Conservation (phyloP, 139 green algal species). For the Axilococcus clingmanii region DNA sequence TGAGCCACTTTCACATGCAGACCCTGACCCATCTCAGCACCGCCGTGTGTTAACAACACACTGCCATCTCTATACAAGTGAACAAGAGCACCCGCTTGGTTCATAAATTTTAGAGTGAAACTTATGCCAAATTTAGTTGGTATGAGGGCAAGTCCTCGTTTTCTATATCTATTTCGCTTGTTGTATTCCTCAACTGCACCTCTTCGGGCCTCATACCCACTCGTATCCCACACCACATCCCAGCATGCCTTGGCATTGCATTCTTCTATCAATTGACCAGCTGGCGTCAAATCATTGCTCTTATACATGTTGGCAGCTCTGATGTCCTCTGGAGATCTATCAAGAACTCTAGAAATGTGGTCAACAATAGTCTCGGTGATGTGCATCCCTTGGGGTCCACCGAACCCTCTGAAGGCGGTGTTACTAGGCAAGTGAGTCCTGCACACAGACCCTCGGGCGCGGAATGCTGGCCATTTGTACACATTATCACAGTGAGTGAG, state of each 20-base stretch:
- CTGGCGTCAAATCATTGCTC: constrained; percentile 73
- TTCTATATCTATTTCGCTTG: constrained; percentile 49
- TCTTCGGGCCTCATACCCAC: constrained; percentile 19
- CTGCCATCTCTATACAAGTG: constrained; percentile 92
- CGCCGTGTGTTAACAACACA: constrained; percentile 88
- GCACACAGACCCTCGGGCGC: constrained; percentile 47
- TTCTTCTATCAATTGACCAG: constrained; percentile 54
- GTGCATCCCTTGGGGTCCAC: constrained; percentile 83
- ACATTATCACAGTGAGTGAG: constrained; percentile 63
- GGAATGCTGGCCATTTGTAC: constrained; percentile 66
- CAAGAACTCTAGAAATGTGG: constrained; percentile 38
- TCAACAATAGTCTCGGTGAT: constrained; percentile 80
- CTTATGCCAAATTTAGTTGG: constrained; percentile 97
- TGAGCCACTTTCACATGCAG: constrained; percentile 96
- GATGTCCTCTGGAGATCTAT: constrained; percentile 22
- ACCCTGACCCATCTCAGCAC: constrained; percentile 97
- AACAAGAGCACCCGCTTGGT: constrained; percentile 82
- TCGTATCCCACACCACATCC: constrained; percentile 29
- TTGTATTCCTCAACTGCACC: constrained; percentile 54
- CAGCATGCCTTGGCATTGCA: constrained; percentile 34
- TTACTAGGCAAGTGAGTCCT: constrained; percentile 82
- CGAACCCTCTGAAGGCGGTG: constrained; percentile 93
- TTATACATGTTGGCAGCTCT: constrained; percentile 69
- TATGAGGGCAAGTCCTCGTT: constrained; percentile 74
- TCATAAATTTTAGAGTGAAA: constrained; percentile 65